Evolutionary conservation across 805 yeast species (phyloP).

Genomic region (Candida nanaspora): DNA sequence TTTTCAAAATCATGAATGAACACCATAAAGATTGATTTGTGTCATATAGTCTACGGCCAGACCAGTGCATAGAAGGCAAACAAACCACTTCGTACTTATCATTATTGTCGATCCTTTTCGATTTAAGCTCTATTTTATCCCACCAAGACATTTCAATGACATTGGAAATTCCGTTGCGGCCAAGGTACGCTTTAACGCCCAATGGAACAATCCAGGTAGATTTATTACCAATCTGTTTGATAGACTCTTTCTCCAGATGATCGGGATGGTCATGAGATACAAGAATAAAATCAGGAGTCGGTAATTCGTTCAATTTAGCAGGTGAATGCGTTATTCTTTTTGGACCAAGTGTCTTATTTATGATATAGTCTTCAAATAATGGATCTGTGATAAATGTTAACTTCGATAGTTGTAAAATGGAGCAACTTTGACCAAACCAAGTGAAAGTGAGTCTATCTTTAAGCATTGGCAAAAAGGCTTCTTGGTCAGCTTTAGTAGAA

Average conservation of each 20-base stretch:
- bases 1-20: constrained; percentile 63
- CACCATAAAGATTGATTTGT: constrained; percentile 85
- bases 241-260: constrained; percentile 68
- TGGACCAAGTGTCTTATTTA: constrained; percentile 68
- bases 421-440: constrained; percentile 93
- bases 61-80: constrained; percentile 97
- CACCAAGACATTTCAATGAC: constrained; percentile 89
- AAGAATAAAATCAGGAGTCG: constrained; percentile 61
- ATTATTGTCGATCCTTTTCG: constrained; percentile 4
- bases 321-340: constrained; percentile 79
- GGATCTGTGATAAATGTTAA: constrained; percentile 86
- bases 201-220: constrained; percentile 82
- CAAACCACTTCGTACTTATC: constrained; percentile 74
- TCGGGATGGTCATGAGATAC: constrained; percentile 96
- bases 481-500: not conserved
- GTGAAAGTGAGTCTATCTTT: constrained; percentile 56
- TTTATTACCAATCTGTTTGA: constrained; percentile 46
- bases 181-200: constrained; percentile 61
- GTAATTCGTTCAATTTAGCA: constrained; percentile 52
- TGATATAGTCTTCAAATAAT: constrained; percentile 57
- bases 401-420: constrained; percentile 62
- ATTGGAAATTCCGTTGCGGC: constrained; percentile 49
- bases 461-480: constrained; percentile 24
- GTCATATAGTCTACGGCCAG: constrained; percentile 77
- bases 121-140: constrained; percentile 48